phyloP scores from a whole-genome alignment of 2,329 filamentous ascomycete genomes.

The Penicillium hesseltinei region DNA sequence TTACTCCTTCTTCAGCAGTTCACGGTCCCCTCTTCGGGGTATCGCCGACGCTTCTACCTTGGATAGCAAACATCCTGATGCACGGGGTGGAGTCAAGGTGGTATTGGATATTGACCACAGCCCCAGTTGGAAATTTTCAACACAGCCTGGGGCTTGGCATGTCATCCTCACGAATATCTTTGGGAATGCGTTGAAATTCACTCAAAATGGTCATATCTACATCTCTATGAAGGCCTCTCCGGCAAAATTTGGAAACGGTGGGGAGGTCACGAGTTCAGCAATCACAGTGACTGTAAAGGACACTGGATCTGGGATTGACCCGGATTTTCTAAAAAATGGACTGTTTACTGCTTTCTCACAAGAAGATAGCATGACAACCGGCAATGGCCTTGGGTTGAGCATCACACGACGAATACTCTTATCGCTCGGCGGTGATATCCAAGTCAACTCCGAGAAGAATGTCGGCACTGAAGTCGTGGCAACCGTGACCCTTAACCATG shows the following conservation, averaged over 20 bases:
- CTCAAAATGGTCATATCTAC: slow-evolving; percentile 7
- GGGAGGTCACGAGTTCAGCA: slow-evolving; percentile 2
- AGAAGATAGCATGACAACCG: slow-evolving; percentile 55
- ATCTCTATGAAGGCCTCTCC: slow-evolving; percentile 8
- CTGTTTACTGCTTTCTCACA: slow-evolving; percentile 60
- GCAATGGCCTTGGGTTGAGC: slow-evolving; percentile 60
- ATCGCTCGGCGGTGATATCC: slow-evolving; percentile 28
- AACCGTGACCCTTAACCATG: slow-evolving; percentile 5
- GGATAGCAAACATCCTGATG: not conserved
- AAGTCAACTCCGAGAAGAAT: slow-evolving; percentile 25
- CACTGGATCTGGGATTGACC: slow-evolving; percentile 32
- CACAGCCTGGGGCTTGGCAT: slow-evolving; percentile 13
- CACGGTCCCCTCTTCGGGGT: not conserved
- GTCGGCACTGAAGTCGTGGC: slow-evolving; percentile 26
- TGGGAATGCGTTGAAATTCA: slow-evolving; percentile 21
- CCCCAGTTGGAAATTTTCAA: slow-evolving; percentile 11
- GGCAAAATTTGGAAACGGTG: not conserved
- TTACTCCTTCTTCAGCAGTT: slow-evolving; percentile 8
- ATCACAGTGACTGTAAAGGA: slow-evolving; percentile 28
- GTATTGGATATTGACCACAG: slow-evolving; percentile 13
- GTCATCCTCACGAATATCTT: slow-evolving; percentile 18
- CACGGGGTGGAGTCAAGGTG: slow-evolving; percentile 2
- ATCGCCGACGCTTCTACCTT: not conserved
- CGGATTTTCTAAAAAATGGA: slow-evolving; percentile 24
- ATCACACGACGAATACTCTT: slow-evolving; percentile 49